These are phyloP conservation scores for Tolypocladium nubicola DNA, from an alignment of 2,329 filamentous ascomycete genomes.

Conservation along the genomic window DNA sequence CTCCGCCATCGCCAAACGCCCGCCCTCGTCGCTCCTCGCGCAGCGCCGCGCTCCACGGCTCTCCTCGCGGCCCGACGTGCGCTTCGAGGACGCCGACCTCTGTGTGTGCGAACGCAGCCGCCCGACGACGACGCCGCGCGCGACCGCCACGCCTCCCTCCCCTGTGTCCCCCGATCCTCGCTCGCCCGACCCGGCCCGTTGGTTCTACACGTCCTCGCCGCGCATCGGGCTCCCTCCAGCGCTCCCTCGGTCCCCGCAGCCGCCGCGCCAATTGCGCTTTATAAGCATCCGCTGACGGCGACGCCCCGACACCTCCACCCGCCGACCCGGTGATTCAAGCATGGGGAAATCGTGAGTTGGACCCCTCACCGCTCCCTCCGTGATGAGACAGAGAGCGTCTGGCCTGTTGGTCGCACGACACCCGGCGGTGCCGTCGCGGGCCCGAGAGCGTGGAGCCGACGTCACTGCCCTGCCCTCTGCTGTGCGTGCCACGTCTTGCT, in stretches of 20 bases:
- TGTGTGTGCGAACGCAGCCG: neutral
- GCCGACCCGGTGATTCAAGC: neutral
- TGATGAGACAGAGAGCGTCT: neutral
- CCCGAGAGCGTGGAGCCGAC: neutral
- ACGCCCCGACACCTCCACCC: neutral
- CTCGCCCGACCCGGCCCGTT: neutral
- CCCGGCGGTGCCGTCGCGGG: neutral
- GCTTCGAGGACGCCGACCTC: neutral
- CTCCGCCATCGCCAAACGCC: neutral
- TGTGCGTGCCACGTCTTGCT: slow-evolving; percentile 5
- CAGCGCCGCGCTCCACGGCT: neutral
- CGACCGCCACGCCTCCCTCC: neutral
- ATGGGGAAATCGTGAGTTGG: slow-evolving; percentile 6
- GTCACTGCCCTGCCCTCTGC: neutral
- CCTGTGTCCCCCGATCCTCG: neutral
- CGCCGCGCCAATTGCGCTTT: slow-evolving; percentile 1
- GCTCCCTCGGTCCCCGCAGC: neutral
- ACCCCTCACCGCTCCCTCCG: neutral
- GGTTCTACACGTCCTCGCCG: neutral
- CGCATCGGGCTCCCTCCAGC: neutral
- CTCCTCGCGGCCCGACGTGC: neutral
- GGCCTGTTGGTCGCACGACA: neutral
- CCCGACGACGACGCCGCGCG: neutral
- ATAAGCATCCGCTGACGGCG: neutral
- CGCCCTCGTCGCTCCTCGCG: neutral